Base-by-base conservation (phyloP, 83 land plant genomes). In the Diphasiastrum complanatum region DNA sequence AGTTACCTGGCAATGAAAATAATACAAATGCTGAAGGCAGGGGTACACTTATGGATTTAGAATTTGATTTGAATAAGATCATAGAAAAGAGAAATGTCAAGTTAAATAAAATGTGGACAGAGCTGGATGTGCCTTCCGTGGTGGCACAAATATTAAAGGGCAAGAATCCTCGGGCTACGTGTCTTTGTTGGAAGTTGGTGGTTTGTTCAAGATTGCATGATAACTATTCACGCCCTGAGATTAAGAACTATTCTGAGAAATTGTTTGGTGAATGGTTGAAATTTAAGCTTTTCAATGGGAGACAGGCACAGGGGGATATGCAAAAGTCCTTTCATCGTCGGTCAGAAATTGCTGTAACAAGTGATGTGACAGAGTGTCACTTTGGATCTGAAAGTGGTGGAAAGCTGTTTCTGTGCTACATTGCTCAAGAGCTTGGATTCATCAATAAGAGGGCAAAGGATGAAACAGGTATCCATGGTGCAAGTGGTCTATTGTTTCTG, bases 151-250 rank as follows among this genome's bases (percentile, higher is more conserved):
- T 66, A 32, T 64, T 87, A 24, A 29, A 32, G 18, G 33, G 45
- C 34, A 75, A 66, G 64, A 88, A 82, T 67, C 72, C 79, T 25
- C 46, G 62, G 12, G 67, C 77, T 3, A 79, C 64, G 46, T 78
- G 78, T 47, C 38, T 88, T 18, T 85, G 86, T 61, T 88, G 90
- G 86, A 85, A 88, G 64, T 43, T 85, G 26, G 40, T 82, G 33
- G 4, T 79, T 27, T 85, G 76, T 59, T 71, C 80, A 43, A 70
- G 68, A 36, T 51, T 33, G 40, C 52, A 12, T 25, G 29, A 19
- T 16, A 33, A 24, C 12, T 57, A 51, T 34, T 40, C 35, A 56
- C 41, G 41, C 36, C 73, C 47, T 47, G 51, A 45, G 37, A 8
- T 52, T 16, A 34, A 60, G 65, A 29, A 54, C 22, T 12, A 11